Evolutionary conservation across 2,329 filamentous ascomycete species (phyloP).

Genomic region (Xylariaceae sp.): DNA sequence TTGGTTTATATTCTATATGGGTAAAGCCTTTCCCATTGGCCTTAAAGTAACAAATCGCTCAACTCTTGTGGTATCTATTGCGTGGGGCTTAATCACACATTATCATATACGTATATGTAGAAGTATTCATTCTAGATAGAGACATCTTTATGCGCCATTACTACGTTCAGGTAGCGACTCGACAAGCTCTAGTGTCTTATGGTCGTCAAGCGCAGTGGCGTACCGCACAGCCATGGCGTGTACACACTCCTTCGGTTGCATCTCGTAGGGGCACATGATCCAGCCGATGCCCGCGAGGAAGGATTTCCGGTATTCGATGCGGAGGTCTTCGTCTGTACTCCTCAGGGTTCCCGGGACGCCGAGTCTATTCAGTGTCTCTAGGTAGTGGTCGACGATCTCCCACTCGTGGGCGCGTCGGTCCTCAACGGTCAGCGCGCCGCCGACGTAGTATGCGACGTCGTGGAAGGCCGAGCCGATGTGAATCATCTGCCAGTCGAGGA

Average conservation of each 20-base stretch:
- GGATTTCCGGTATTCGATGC: constrained; percentile 42
- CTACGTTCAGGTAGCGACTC: constrained; percentile 35
- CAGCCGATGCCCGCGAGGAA: constrained; percentile 44
- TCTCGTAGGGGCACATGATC: constrained; percentile 43
- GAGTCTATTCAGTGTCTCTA: constrained; percentile 32
- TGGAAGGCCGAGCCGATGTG: constrained; percentile 46
- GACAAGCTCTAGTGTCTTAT: constrained; percentile 42
- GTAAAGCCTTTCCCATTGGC: too few relatives aligned
- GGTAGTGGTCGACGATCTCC: constrained; percentile 44
- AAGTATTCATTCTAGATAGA: too few relatives aligned
- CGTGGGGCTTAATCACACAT: too few relatives aligned
- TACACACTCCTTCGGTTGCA: constrained; percentile 44
- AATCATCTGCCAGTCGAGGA: constrained; percentile 47
- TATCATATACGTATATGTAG: background rate
- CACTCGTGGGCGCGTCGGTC: constrained; percentile 44
- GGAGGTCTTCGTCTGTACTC: constrained; percentile 37
- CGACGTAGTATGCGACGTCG: constrained; percentile 45
- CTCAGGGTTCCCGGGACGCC: constrained; percentile 34
- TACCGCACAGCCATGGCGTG: constrained; percentile 42
- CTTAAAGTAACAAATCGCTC: too few relatives aligned
- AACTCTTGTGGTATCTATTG: too few relatives aligned
- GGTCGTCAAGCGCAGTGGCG: constrained; percentile 42
- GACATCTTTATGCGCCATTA: too few relatives aligned
- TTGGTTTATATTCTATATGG: too few relatives aligned
- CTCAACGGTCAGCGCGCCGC: constrained; percentile 41